Percentiles rank a stretch among this genome's conserved stretches.
phyloP scores from a whole-genome alignment of 1,139 yeast species.

The Sugiyamaella novakii region DNA sequence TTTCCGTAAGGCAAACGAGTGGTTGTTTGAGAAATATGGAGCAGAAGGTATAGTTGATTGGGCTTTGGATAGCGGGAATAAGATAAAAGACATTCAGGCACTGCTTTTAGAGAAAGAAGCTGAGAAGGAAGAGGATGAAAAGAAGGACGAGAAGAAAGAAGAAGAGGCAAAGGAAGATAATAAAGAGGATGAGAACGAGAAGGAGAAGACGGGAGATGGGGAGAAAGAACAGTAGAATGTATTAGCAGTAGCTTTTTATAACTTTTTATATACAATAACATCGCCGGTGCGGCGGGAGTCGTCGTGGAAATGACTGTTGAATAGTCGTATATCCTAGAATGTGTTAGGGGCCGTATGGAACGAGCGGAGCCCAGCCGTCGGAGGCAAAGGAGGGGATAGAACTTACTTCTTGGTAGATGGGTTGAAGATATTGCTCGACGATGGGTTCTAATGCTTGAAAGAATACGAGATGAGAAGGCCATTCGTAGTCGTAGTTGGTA shows the following conservation, averaged over 20 bases:
- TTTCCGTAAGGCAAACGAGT: slow-evolving; percentile 69
- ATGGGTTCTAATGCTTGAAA: slow-evolving; percentile 63
- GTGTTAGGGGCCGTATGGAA: background rate
- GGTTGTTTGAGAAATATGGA: slow-evolving; percentile 58
- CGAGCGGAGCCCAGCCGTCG: slow-evolving; percentile 14
- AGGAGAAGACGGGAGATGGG: slow-evolving; percentile 8
- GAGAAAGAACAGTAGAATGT: background rate
- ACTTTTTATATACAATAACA: slow-evolving; percentile 55
- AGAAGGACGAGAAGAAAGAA: slow-evolving; percentile 5
- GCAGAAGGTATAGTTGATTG: slow-evolving; percentile 62
- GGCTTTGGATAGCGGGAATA: slow-evolving; percentile 55
- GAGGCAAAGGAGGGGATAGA: slow-evolving; percentile 5
- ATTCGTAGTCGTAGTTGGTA: slow-evolving; percentile 37
- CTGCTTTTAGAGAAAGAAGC: slow-evolving; percentile 17
- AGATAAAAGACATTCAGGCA: slow-evolving; percentile 55
- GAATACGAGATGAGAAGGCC: slow-evolving; percentile 74
- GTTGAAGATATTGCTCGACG: slow-evolving; percentile 47
- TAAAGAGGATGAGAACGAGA: slow-evolving; percentile 8
- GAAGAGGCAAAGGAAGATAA: slow-evolving; percentile 12
- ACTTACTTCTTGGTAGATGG: slow-evolving; percentile 49
- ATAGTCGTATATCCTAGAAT: slow-evolving; percentile 50
- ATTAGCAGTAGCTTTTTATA: background rate
- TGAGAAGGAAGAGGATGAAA: slow-evolving; percentile 13
- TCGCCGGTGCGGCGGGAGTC: slow-evolving; percentile 81
- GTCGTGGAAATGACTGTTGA: slow-evolving; percentile 86